A percentile compares a stretch with the other conserved stretches of the same genome.
phyloP scores from a whole-genome alignment of 2,329 filamentous ascomycete genomes.

The Talaromyces sp. region DNA sequence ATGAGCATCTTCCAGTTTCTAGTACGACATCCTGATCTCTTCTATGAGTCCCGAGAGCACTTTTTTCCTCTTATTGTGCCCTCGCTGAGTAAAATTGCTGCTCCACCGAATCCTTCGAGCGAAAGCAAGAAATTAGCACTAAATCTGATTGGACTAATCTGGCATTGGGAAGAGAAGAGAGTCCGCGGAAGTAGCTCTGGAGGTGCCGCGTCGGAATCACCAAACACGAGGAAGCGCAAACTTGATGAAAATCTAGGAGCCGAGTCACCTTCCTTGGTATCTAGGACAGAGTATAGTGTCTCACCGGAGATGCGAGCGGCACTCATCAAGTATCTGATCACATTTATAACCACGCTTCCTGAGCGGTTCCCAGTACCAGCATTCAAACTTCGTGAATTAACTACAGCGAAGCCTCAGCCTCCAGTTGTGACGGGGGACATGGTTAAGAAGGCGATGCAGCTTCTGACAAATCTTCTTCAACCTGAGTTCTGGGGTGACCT shows the following conservation, averaged over 20 bases:
- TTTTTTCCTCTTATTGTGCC: constrained; percentile 85
- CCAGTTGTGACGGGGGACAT: constrained; percentile 65
- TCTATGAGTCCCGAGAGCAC: constrained; percentile 91
- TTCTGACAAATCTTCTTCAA: constrained; percentile 79
- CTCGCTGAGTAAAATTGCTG: constrained; percentile 81
- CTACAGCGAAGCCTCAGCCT: constrained; percentile 44
- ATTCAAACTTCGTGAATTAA: constrained; percentile 57
- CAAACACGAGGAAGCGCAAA: constrained; percentile 68
- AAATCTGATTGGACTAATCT: constrained; percentile 84
- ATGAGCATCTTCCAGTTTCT: constrained; percentile 97
- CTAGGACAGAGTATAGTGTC: constrained; percentile 61
- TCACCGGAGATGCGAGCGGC: constrained; percentile 63
- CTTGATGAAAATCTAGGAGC: constrained; percentile 59
- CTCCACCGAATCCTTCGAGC: constrained; percentile 71
- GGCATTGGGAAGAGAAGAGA: constrained; percentile 84
- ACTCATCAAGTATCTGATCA: constrained; percentile 90
- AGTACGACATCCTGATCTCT: constrained; percentile 83
- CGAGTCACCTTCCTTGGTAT: constrained; percentile 51
- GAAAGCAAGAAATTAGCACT: constrained; percentile 89
- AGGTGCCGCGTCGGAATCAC: constrained; percentile 58
- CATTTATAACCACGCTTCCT: constrained; percentile 85
- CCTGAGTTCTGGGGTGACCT: constrained; percentile 87
- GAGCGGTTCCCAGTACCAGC: constrained; percentile 78
- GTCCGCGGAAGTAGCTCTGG: constrained; percentile 50
- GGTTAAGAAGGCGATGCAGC: constrained; percentile 74